Base-by-base conservation (phyloP, 2,329 filamentous ascomycete species). In the Microsporum audouinii region DNA sequence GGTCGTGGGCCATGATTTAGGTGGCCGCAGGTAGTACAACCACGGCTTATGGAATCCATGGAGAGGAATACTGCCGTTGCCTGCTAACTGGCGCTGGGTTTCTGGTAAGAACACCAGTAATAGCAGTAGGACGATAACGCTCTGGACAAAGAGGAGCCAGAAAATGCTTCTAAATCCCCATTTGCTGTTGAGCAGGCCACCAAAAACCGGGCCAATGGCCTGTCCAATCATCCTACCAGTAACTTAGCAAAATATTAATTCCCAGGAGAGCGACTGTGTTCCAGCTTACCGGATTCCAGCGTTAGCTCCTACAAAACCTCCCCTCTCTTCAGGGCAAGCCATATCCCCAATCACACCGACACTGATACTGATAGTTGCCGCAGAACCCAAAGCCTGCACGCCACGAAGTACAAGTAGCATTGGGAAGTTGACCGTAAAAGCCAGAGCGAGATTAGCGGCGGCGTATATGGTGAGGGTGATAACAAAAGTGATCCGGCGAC, bases 271-370 rank as follows among this genome's bases (percentile, higher is more conserved):
- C 14, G 27, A 34, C 14, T 6, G 29, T 53, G 49, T 34, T 53
- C 49, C 31, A 34, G 12, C 31, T 7, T 53, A 53, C 49, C 49
- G 27, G 17, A 34, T 53, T 31, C 49, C 49, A 53, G 49, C 49
- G 14, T 53, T 53, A 2, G 49, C 14, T 58, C 83, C 87, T 76
- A 91, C 86, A 68, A 88, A 91, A 61, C 80, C 82, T 2, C 88
- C 89, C 66, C 89, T 78, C 70, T 92, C 87, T 0, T 82, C 79
- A 56, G 81, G 84, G 0, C 86, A 84, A 0, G 85, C 80, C 3
- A 91, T 79, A 67, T 94, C 89, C 0, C 86, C 85, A 12, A 91
- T 82, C 1, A 90, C 83, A 1, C 84, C 88, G 63, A 82, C 87
- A 0, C 83, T 84, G 0, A 94, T 76, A 0, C 88, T 85, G 17